Base-by-base conservation (phyloP, 2,329 filamentous ascomycete species). In the Fusarium continuum region DNA sequence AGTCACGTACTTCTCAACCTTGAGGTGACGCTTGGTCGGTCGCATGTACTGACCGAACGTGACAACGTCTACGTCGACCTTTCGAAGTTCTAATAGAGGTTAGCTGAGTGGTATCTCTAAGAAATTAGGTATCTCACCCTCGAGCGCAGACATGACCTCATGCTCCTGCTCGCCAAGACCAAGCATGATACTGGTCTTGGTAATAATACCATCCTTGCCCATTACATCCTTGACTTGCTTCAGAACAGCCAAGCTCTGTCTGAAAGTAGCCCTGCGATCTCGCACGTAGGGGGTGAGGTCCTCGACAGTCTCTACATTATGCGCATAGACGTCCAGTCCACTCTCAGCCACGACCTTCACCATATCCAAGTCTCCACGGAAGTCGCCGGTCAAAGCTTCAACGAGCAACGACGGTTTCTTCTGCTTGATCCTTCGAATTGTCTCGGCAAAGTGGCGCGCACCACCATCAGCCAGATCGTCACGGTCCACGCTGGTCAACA, bases 11-110 rank as follows among this genome's bases (percentile, higher is more conserved):
- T 94, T 92, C 73, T 96, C 91, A 26, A 99, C 95, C 77, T 96
- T 90, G 87, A 99, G 94, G 77, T 99, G 95, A 38, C 94, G 87
- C 83, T 98, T 99, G 5, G 95, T 99, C 2, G 95, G 95, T 10
- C 94, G 91, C 95, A 99, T 99, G 82, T 99, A 99, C 81, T 99
- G 95, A n/a, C 95, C 95, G 69, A 99, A 99, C 0, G 95, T 99
- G 55, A 99, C 93, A 11, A 99, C 92, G 70, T 99, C 95, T 39
- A 97, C 93, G 58, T 91, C 82, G 55, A 88, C 85, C 65, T 88
- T 88, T 55, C 95, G 86, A 11, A 99, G 84, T 75, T 96, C 91
- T 87, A 29, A 10, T 17, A 17, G 17, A 6, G 32, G 47, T 70
- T 65, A 70, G 68, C 25, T 36, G 20, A 20, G 17, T 35, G 40